phyloP scores from a whole-genome alignment of 345 rosid species.

The Citrus maxima region DNA sequence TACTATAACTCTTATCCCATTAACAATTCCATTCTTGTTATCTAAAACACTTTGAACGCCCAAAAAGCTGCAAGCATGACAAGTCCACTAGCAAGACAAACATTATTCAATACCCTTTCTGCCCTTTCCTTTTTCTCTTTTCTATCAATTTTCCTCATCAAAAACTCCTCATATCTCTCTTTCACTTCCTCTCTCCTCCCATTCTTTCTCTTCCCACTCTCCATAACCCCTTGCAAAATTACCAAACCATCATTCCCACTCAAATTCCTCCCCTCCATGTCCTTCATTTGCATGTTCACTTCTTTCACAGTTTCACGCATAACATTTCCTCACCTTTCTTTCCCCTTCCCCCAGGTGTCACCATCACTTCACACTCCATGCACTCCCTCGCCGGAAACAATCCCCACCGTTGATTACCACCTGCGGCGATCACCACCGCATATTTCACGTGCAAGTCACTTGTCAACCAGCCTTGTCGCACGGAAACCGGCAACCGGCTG shows the following conservation, averaged over 20 bases:
- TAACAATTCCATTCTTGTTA: no score
- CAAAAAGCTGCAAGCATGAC: conserved; percentile 40
- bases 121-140: conserved; percentile 24
- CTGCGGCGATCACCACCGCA: conserved; percentile 25
- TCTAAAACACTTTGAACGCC: conserved; percentile 7
- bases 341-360: conserved; percentile 39
- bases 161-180: conserved; percentile 36
- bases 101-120: conserved; percentile 33
- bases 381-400: conserved; percentile 18
- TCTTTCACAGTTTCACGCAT: conserved; percentile 64
- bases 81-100: conserved; percentile 38
- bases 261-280: conserved; percentile 67
- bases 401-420: conserved; percentile 16
- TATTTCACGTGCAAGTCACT: conserved; percentile 53
- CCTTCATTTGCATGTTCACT: conserved; percentile 59
- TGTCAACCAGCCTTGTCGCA: conserved; percentile 63
- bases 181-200: conserved; percentile 24
- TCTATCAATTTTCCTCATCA: conserved; percentile 39
- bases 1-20: no score
- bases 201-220: conserved; percentile 29
- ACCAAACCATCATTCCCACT: conserved; percentile 66
- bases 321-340: conserved; percentile 55
- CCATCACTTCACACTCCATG: conserved; percentile 38
- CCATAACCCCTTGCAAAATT: conserved; percentile 42
- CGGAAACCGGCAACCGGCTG: conserved; percentile 50